Percentiles rank a stretch among this genome's conserved stretches.
Conservation (phyloP, 306 rosid genomes). For the Ammopiptanthus mongolicus region DNA sequence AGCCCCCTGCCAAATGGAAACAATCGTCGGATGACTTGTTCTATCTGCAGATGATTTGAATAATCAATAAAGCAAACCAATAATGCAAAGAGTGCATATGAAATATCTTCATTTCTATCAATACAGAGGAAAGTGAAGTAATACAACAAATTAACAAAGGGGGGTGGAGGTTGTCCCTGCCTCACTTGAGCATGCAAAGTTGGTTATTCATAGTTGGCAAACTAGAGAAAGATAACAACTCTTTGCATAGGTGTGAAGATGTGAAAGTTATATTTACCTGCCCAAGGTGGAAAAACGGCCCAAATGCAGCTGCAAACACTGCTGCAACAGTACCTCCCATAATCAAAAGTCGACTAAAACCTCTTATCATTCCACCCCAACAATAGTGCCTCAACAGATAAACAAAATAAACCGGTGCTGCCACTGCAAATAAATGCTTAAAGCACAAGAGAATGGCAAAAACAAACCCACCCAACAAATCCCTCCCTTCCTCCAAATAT, state of each 20-base stretch:
- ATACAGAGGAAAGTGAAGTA: neutral
- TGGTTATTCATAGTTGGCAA: neutral
- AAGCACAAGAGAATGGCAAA: slow-evolving; percentile 74
- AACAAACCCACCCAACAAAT: slow-evolving; percentile 70
- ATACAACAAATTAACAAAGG: neutral
- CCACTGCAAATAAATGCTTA: slow-evolving; percentile 91
- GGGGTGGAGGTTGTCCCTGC: neutral
- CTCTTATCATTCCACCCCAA: slow-evolving; percentile 59
- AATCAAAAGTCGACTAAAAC: slow-evolving; percentile 53
- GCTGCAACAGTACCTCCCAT: slow-evolving; percentile 63
- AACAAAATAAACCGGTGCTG: slow-evolving; percentile 80
- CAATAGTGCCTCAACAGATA: slow-evolving; percentile 88
- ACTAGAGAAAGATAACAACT: neutral
- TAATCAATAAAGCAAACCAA: slow-evolving; percentile 12
- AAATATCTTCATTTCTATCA: neutral
- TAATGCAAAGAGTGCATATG: neutral
- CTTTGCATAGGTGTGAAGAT: neutral
- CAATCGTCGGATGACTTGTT: slow-evolving; percentile 65
- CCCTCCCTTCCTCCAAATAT: slow-evolving; percentile 81
- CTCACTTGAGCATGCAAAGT: neutral
- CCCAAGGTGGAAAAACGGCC: slow-evolving; percentile 75
- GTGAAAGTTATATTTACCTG: slow-evolving; percentile 50
- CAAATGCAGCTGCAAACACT: slow-evolving; percentile 71
- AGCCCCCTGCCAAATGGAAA: slow-evolving; percentile 98
- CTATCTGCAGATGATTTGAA: slow-evolving; percentile 54